Percentiles rank a stretch among this genome's conserved stretches.
Conservation (phyloP, 108 stramenopile genomes). For the Stephanodiscus triporus region DNA sequence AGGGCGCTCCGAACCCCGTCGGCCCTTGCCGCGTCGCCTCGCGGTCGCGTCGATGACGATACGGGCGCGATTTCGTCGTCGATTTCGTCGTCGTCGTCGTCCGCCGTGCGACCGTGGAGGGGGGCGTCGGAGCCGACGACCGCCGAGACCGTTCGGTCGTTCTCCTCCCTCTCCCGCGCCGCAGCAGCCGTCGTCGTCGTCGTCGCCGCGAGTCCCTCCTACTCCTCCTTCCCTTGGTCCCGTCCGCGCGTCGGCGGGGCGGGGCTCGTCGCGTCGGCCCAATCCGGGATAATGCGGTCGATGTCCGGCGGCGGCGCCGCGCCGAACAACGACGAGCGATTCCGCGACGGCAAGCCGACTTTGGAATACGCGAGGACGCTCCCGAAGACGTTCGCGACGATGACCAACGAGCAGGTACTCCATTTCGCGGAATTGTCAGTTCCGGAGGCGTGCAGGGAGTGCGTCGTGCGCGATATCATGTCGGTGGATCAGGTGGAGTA, state of each 20-base stretch:
- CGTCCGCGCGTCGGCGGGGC: background rate
- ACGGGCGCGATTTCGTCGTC: background rate
- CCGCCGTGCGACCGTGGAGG: background rate
- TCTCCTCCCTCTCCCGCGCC: background rate
- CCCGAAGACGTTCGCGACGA: conserved; percentile 37
- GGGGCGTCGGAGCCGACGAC: background rate
- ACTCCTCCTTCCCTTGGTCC: background rate
- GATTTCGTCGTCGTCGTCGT: background rate
- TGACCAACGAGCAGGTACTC: conserved; percentile 43
- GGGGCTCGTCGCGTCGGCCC: background rate
- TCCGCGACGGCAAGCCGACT: conserved; percentile 38
- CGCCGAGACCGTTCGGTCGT: background rate
- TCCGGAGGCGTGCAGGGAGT: conserved; percentile 46
- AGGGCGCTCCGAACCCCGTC: conserved; percentile 5
- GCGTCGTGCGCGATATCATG: conserved; percentile 41
- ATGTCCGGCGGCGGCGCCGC: background rate
- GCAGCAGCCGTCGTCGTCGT: too few relatives aligned
- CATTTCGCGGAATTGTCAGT: conserved; percentile 31
- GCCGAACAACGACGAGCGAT: background rate
- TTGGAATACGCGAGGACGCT: conserved; percentile 32
- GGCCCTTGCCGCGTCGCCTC: background rate
- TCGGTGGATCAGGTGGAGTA: conserved; percentile 46
- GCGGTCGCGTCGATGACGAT: background rate
- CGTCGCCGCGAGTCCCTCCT: background rate
- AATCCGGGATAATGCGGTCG: too few relatives aligned